These are phyloP conservation scores for Circinella umbellata DNA, from an alignment of 371 early-diverging fungal species.

Conservation along the genomic window DNA sequence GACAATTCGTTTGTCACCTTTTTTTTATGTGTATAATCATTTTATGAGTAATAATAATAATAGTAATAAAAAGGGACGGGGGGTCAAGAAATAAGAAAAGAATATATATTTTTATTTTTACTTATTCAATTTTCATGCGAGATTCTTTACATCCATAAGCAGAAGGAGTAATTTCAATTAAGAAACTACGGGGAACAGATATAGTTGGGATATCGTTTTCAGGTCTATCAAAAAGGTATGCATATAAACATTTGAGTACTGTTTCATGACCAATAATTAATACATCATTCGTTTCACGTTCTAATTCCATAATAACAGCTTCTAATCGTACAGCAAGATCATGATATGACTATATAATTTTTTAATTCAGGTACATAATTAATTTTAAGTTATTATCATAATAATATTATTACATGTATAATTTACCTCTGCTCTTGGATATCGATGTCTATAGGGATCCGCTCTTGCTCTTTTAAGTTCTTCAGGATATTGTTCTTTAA, in stretches of 20 bases:
- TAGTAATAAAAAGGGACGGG: background rate
- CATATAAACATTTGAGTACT: slow-evolving; percentile 72
- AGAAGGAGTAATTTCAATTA: slow-evolving; percentile 81
- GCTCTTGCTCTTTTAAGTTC: slow-evolving; percentile 67
- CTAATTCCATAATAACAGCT: slow-evolving; percentile 72
- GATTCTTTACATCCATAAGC: slow-evolving; percentile 78
- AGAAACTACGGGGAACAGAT: slow-evolving; percentile 72
- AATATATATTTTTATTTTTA: background rate
- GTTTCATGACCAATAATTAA: slow-evolving; percentile 79
- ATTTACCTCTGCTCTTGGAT: slow-evolving; percentile 73
- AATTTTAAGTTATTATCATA: background rate
- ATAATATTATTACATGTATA: too few relatives aligned
- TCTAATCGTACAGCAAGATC: slow-evolving; percentile 64
- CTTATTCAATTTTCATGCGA: slow-evolving; percentile 35
- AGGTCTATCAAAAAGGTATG: slow-evolving; percentile 62
- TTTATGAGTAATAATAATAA: too few relatives aligned
- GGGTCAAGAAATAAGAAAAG: background rate
- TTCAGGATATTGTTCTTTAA: slow-evolving; percentile 76
- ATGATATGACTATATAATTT: slow-evolving; percentile 53
- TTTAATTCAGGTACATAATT: background rate
- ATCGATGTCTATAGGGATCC: slow-evolving; percentile 76
- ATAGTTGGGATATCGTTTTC: slow-evolving; percentile 73
- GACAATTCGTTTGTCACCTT: too few relatives aligned
- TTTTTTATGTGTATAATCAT: too few relatives aligned
- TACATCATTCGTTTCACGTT: slow-evolving; percentile 78